Percentiles rank a stretch among this genome's conserved stretches.
Conservation (phyloP, 208 protist species). For the Wallacemonas sp. region DNA sequence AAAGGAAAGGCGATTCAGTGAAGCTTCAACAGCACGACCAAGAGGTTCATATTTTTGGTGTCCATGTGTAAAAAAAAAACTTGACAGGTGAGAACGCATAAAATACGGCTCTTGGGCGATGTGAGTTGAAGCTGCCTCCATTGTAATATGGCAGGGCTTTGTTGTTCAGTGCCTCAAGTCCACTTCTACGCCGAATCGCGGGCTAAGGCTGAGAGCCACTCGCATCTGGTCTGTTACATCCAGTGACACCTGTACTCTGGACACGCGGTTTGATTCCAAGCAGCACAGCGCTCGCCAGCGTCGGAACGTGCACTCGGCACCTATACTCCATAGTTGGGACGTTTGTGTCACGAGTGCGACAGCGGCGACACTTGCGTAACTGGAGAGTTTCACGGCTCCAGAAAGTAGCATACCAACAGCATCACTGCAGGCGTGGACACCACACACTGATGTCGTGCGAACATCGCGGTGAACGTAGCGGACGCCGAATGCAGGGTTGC, state of each 20-base stretch:
- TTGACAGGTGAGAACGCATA: not conserved
- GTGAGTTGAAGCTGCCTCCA: not conserved
- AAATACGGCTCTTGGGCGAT: not conserved
- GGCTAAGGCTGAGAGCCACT: not conserved
- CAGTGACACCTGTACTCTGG: not conserved
- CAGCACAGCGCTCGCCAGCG: not conserved
- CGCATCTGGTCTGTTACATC: not conserved
- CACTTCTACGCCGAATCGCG: not conserved
- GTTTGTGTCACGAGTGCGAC: conserved; percentile 4
- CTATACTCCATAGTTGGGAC: not conserved
- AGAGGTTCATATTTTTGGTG: no score
- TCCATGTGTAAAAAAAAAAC: no score
- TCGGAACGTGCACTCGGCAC: not conserved
- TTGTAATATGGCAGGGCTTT: not conserved
- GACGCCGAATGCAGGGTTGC: conserved; percentile 12
- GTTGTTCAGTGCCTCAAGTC: not conserved
- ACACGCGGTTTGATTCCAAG: not conserved
- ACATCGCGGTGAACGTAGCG: not conserved
- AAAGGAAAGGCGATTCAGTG: no score
- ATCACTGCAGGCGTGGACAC: conserved; percentile 9
- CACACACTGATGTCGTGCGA: not conserved
- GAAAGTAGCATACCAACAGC: conserved; percentile 7
- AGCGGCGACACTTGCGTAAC: not conserved
- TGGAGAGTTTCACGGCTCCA: not conserved
- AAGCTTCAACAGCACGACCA: no score